Conservation (phyloP, 441 rosid genomes). For the Bocquillonia castaneifolia region DNA sequence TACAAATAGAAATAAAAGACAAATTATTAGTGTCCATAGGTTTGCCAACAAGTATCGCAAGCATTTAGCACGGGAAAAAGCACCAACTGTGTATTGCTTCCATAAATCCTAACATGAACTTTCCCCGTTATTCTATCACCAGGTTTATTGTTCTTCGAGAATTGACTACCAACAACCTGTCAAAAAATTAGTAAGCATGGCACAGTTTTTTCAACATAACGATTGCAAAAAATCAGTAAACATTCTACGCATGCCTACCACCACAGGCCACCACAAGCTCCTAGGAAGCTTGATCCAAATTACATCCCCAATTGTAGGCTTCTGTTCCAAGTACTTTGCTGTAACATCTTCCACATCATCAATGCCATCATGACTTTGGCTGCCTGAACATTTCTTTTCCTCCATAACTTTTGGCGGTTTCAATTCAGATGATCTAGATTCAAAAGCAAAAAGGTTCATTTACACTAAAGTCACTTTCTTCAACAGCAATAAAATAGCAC, state of each 20-base stretch:
- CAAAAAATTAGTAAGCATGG: conserved; percentile 18
- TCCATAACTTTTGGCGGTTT: conserved; percentile 20
- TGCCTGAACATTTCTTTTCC: conserved; percentile 13
- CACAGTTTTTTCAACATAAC: not conserved
- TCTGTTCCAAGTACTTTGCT: conserved; percentile 21
- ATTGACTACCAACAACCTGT: conserved; percentile 41
- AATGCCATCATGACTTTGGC: conserved; percentile 13
- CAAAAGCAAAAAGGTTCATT: not conserved
- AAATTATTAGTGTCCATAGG: not conserved
- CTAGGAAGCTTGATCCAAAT: conserved; percentile 40
- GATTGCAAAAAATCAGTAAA: conserved; percentile 3
- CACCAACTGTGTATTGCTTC: conserved; percentile 49
- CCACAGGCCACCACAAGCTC: conserved; percentile 58
- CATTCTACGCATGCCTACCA: conserved; percentile 32
- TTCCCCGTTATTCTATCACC: conserved; percentile 23
- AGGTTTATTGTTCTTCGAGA: conserved; percentile 31
- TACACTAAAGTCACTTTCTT: not conserved
- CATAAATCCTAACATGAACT: conserved; percentile 52
- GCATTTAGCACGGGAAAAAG: conserved; percentile 16
- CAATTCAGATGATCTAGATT: conserved; percentile 17
- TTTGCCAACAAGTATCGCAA: conserved; percentile 7
- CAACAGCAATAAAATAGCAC: not conserved
- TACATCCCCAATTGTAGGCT: conserved; percentile 33
- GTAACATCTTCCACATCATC: conserved; percentile 20
- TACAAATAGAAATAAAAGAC: conserved; percentile 23